Evolutionary conservation across 768 basidiomycete genomes (phyloP), one percentile per base, ranked within the genome.

Genomic region (Galerina sulciceps): DNA sequence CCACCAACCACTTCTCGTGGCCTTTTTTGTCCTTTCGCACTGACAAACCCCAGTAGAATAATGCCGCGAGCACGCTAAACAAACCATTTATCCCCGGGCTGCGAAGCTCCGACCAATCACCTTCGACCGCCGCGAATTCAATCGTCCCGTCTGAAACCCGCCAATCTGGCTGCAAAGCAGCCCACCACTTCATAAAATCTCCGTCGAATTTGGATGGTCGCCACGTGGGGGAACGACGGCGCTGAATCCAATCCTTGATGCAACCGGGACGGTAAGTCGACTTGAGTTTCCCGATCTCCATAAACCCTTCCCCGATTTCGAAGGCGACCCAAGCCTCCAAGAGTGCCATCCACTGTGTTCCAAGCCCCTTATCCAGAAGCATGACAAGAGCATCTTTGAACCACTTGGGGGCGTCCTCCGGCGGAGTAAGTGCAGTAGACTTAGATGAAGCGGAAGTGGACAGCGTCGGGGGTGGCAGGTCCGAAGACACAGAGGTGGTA

Each of bases 101-200:
- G 18, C 51, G n/a, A 31, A 58, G 37, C 11, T 10, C 10, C n/a
- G 18, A 20, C 57, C 49, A 58, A 40, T 58, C 42, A 1, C 51
- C 44, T 2, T 37, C 49, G 1, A 31, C 40, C 14, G 8, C 6
- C 14, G 6, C 4, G 15, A 45, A 23, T 4, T 1, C 15, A 17
- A 44, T 52, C 2, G 26, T 36, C 17, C 20, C 57, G 42, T 15
- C 36, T 22, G 23, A 41, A 8, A 51, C 13, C 0, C 62, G 34
- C 62, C 62, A 63, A 15, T 26, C 18, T 1, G 62, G 62, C 26
- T 63, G 62, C 15, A 63, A 48, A n/a, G 43, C 37, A 1, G 48
- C 22, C 62, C 62, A 63, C 62, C 62, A 63, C 18, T 10, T 15
- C 35, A 15, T 37, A 43, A 51, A 50, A 20, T 59, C 36, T 13